These are phyloP conservation scores for Suillus weaverae DNA, from an alignment of 768 basidiomycete genomes.

Conservation along the genomic window DNA sequence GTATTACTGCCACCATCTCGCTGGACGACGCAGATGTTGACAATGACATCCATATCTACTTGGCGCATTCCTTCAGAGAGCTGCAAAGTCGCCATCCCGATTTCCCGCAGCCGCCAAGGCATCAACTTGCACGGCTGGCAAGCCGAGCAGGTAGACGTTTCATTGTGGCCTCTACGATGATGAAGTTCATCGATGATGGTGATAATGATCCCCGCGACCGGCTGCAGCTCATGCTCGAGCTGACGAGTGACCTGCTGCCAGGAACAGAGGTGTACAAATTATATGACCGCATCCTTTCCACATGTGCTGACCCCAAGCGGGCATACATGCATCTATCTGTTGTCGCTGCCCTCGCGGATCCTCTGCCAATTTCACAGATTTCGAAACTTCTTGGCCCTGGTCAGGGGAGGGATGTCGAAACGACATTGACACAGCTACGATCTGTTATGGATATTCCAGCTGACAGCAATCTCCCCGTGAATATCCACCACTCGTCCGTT, in stretches of 20 bases:
- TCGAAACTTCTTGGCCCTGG: constrained; percentile 1
- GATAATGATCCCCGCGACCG: background rate
- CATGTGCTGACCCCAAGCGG: background rate
- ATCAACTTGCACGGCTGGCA: background rate
- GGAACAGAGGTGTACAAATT: background rate
- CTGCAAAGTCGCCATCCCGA: background rate
- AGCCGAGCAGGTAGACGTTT: background rate
- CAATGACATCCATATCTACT: background rate
- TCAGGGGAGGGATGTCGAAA: background rate
- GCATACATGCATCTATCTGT: background rate
- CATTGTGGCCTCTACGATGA: background rate
- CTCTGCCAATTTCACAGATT: background rate
- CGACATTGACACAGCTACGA: background rate
- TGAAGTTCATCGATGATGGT: background rate
- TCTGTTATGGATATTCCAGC: background rate
- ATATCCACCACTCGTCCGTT: background rate
- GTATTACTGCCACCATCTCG: background rate
- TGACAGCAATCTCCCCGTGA: background rate
- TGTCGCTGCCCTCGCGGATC: background rate
- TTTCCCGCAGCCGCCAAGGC: background rate
- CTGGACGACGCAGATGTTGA: background rate
- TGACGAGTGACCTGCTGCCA: background rate
- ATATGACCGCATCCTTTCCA: background rate
- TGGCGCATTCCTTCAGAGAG: background rate
- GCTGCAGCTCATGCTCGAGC: background rate